Percentiles rank a stretch among this genome's conserved stretches.
Conservation (phyloP, 2,329 filamentous ascomycete genomes). For the Aspergillus pseudoviridinutans region DNA sequence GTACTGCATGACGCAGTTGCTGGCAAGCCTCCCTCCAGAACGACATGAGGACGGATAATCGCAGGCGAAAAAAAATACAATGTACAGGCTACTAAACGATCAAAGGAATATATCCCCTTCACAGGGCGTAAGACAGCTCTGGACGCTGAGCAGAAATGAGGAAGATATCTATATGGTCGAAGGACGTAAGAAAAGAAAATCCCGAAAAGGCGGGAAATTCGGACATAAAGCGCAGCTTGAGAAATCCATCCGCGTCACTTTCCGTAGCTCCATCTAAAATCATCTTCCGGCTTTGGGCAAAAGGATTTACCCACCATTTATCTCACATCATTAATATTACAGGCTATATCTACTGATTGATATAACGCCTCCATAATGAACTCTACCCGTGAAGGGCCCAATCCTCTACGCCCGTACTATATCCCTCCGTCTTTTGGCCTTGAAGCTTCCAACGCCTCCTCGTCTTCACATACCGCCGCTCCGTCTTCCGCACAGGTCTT, state of each 20-base stretch:
- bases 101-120: background rate
- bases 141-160: background rate
- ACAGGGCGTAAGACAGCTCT: slow-evolving; percentile 1
- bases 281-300: background rate
- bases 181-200: slow-evolving; percentile 5
- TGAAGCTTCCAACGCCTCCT: slow-evolving; percentile 41
- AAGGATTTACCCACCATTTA: background rate
- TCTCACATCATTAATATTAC: background rate
- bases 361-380: slow-evolving; percentile 35
- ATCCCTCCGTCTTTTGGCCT: slow-evolving; percentile 63
- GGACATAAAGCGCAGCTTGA: slow-evolving; percentile 9
- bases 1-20: slow-evolving; percentile 47
- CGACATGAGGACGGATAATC: slow-evolving; percentile 21
- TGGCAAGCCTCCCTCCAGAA: slow-evolving; percentile 31
- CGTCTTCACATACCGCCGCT: slow-evolving; percentile 27
- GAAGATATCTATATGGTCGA: background rate
- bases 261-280: background rate
- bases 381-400: slow-evolving; percentile 49
- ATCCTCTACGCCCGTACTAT: slow-evolving; percentile 60
- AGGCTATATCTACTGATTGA: background rate
- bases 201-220: slow-evolving; percentile 19
- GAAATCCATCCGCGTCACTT: background rate
- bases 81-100: slow-evolving; percentile 1
- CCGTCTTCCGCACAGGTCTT: slow-evolving; percentile 49
- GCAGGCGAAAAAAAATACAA: background rate